These are phyloP conservation scores for Hura crepitans DNA, from an alignment of 441 rosid genomes.

Conservation along the genomic window DNA sequence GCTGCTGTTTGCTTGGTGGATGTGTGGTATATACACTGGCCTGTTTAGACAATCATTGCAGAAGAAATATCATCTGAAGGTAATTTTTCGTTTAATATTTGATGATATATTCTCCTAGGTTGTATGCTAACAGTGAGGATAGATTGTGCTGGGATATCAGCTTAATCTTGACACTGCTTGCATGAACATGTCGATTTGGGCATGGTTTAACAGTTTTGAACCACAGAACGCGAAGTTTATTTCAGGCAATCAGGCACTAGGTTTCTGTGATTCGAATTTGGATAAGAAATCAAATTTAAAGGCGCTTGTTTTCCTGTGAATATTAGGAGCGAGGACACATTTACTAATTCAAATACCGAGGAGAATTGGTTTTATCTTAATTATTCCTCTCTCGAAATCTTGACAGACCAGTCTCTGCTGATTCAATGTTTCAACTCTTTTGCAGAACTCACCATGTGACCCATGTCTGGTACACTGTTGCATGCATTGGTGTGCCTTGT, in stretches of 20 bases:
- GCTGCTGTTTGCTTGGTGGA: constrained; percentile 81
- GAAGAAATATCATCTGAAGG: constrained; percentile 89
- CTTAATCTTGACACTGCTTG: not conserved
- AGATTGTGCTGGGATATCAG: not conserved
- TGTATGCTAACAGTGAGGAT: not conserved
- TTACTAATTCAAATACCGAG: no score
- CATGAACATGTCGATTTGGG: not conserved
- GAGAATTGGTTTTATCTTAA: not conserved
- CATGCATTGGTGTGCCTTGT: constrained; percentile 87
- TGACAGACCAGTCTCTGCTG: not conserved
- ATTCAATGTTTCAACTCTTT: constrained; percentile 6
- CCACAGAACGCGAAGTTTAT: not conserved
- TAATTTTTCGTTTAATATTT: constrained; percentile 3
- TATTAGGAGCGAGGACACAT: no score
- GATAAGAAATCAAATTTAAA: not conserved
- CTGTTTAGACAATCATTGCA: constrained; percentile 73
- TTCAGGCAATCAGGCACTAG: no score
- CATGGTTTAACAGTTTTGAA: not conserved
- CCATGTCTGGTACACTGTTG: constrained; percentile 83
- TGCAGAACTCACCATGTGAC: constrained; percentile 79
- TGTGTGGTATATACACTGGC: constrained; percentile 81
- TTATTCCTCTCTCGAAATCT: not conserved
- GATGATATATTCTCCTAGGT: not conserved
- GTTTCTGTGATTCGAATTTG: no score
- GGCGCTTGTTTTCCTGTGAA: not conserved